Evolutionary conservation across 805 yeast genomes (phyloP), one percentile per base, ranked within the genome.

Genomic region (Nakazawaea wyomingensis): DNA sequence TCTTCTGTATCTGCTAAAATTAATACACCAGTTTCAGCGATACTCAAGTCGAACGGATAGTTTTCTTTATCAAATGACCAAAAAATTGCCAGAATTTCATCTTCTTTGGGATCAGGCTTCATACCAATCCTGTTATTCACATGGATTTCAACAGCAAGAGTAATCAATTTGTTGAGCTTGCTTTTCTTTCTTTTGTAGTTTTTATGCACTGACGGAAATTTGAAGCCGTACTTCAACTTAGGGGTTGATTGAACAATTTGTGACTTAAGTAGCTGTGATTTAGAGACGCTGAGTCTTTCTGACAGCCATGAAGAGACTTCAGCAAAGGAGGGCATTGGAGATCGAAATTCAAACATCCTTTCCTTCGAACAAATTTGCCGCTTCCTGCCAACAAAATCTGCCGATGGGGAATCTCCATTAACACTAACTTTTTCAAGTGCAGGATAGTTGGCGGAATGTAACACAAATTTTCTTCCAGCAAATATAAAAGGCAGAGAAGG

Each of bases 131-230:
- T 57, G 0, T 83, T 73, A 34, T 72, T 72, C 0, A 75, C 79
- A 59, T 82, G 90, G 0, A 87, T 55, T 53, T 91, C 98, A 43
- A 87, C 49, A 5, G 74, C 65, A 27, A 89, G 60, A n/a, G 78
- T 68, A 0, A 82, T 69, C 53, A 89, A 54, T 20, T 71, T 64
- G 38, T 68, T 69, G 47, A 66, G 74, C 2, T 69, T 43, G 54
- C 60, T 50, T 65, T 59, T 32, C 53, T 56, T 29, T 60, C 65
- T 48, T 57, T 62, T 29, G 34, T 52, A 43, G 21, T 61, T 52
- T 1, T 55, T 50, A 36, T 50, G 53, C 6, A 57, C 39, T 0
- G 72, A 59, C 2, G 60, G 52, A 44, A 58, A 71, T 34, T 76
- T 71, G 48, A 58, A 68, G 21, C 62, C 66, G 40, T 59, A 66